Evolutionary conservation across 441 rosid species (phyloP).

Genomic region (Euphorbia corollata): DNA sequence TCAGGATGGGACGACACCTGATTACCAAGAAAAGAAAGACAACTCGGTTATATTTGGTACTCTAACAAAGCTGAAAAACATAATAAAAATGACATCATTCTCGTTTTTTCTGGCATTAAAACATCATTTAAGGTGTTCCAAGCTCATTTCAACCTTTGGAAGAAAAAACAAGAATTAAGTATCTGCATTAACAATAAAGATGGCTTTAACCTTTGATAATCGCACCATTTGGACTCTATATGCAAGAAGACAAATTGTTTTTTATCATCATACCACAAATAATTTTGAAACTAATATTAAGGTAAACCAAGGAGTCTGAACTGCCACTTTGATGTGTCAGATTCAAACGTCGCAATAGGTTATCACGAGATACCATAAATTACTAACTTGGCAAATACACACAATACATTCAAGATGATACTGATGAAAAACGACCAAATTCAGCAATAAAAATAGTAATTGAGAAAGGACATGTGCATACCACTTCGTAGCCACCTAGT

Average conservation of each 20-base stretch:
- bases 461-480: slow-evolving; percentile 27
- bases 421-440: background rate
- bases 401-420: background rate
- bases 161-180: background rate
- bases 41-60: background rate
- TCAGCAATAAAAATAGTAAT: slow-evolving; percentile 10
- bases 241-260: too few species aligned
- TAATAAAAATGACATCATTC: background rate
- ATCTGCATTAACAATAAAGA: background rate
- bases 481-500: slow-evolving; percentile 91
- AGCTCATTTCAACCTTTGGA: background rate
- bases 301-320: background rate
- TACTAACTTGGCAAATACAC: background rate
- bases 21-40: background rate
- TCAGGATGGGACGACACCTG: slow-evolving; percentile 19
- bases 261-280: too few species aligned
- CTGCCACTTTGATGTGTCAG: background rate
- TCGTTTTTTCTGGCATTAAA: background rate
- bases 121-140: background rate
- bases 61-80: slow-evolving; percentile 1
- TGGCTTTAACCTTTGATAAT: background rate
- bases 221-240: too few species aligned
- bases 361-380: background rate
- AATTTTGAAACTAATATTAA: background rate
- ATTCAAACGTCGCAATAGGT: background rate